A percentile compares a stretch with the other conserved stretches of the same genome.
phyloP scores from a whole-genome alignment of 257 asterid species.

The Anisodus acutangulus region DNA sequence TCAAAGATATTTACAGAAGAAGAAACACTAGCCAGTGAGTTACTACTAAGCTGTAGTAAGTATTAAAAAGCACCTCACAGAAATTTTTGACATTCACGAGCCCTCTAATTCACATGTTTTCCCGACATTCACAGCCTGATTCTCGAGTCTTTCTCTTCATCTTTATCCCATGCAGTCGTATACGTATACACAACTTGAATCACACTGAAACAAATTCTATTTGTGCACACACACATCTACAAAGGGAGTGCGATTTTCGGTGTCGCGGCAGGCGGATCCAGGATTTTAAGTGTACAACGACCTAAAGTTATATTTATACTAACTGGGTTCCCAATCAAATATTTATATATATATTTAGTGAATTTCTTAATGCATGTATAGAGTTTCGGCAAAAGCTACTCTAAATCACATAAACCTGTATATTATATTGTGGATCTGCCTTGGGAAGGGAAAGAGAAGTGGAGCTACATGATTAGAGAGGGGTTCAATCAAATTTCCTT shows the following conservation, averaged over 20 bases:
- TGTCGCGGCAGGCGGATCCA: neutral
- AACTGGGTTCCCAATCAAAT: neutral
- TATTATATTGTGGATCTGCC: neutral
- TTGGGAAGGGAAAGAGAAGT: too few species aligned
- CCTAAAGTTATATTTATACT: neutral
- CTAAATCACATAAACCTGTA: too few species aligned
- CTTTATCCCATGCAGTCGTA: constrained; percentile 54
- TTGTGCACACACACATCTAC: neutral
- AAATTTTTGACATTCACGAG: constrained; percentile 55
- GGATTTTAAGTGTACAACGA: neutral
- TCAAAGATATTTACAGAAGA: constrained; percentile 13
- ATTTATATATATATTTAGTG: neutral
- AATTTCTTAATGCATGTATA: neutral
- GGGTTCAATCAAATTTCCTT: neutral
- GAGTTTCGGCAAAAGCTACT: neutral
- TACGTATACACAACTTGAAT: neutral
- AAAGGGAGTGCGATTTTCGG: neutral
- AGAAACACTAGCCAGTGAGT: constrained; percentile 18
- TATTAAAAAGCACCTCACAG: constrained; percentile 43
- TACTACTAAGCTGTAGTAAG: neutral
- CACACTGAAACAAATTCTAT: constrained; percentile 23
- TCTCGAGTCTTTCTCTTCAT: constrained; percentile 40
- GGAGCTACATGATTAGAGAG: neutral
- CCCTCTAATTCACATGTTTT: constrained; percentile 56
- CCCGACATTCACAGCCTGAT: constrained; percentile 54